Conservation (phyloP, 495 filamentous ascomycete species). For the Podospora didyma region DNA sequence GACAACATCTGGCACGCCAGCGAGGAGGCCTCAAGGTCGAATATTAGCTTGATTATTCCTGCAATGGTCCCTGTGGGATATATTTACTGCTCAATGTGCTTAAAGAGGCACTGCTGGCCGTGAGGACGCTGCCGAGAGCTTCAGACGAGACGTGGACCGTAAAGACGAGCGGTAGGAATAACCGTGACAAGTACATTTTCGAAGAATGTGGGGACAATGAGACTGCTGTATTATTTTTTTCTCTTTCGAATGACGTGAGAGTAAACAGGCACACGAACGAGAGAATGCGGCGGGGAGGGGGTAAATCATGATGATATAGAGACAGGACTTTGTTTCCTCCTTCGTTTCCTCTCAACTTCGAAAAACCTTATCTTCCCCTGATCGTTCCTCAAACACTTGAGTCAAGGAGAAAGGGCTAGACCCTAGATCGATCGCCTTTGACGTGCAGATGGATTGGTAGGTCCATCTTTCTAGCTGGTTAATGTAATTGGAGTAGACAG, state of each 20-base stretch:
- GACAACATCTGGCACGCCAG: constrained; percentile 18
- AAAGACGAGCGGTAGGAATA: constrained; percentile 14
- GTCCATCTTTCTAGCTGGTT: too few relatives aligned
- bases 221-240: not conserved
- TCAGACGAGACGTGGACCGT: constrained; percentile 26
- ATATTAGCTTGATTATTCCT: not conserved
- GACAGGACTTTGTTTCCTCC: not conserved
- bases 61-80: constrained; percentile 9
- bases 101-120: constrained; percentile 29
- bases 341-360: too few relatives aligned
- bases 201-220: not conserved
- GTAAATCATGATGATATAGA: constrained; percentile 5
- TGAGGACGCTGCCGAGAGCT: constrained; percentile 27
- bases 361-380: too few relatives aligned
- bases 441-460: too few relatives aligned
- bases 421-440: too few relatives aligned
- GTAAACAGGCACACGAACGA: not conserved
- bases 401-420: too few relatives aligned
- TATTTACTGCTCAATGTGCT: constrained; percentile 31
- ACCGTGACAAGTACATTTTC: constrained; percentile 16
- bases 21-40: constrained; percentile 3
- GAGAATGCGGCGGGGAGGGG: not conserved
- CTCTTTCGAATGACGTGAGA: too few relatives aligned
- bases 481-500: too few relatives aligned
- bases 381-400: too few relatives aligned